Evolutionary conservation across 2,329 filamentous ascomycete genomes (phyloP).

Genomic region (Aphanoascus verrucosus): DNA sequence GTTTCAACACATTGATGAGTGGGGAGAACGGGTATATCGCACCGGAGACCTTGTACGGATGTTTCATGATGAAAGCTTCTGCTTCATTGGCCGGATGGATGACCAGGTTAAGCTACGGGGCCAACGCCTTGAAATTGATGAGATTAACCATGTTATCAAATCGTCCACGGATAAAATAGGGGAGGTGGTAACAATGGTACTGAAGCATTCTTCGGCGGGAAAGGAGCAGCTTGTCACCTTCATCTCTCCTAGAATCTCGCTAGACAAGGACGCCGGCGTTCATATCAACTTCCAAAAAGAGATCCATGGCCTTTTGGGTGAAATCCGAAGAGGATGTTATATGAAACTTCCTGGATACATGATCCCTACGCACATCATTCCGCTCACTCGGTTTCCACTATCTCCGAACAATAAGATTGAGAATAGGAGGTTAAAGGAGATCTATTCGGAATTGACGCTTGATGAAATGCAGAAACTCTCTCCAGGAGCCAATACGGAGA

Average conservation of each 20-base stretch:
- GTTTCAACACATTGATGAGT: constrained; percentile 55
- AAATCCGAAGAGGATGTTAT: constrained; percentile 53
- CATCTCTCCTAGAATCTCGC: constrained; percentile 29
- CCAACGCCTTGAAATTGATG: constrained; percentile 77
- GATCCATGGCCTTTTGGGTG: not conserved
- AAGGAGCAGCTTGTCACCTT: constrained; percentile 79
- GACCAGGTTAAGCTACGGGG: constrained; percentile 88
- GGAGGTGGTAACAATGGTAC: constrained; percentile 67
- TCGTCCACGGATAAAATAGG: constrained; percentile 46
- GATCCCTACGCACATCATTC: constrained; percentile 76
- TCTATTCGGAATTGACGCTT: constrained; percentile 54
- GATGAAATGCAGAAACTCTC: constrained; percentile 52
- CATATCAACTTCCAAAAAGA: constrained; percentile 32
- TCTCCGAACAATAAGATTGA: constrained; percentile 88
- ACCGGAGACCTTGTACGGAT: constrained; percentile 82
- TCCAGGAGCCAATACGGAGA: constrained; percentile 19
- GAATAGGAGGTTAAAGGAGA: constrained; percentile 52
- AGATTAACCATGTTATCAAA: constrained; percentile 78
- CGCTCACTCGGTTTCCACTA: constrained; percentile 60
- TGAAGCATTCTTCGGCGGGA: constrained; percentile 59
- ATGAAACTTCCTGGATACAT: constrained; percentile 69
- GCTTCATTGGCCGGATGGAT: constrained; percentile 78
- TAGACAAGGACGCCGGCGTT: constrained; percentile 13
- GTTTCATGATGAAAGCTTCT: constrained; percentile 68
- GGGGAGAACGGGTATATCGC: constrained; percentile 60